Evolutionary conservation across 2,329 filamentous ascomycete genomes (phyloP).

Genomic region (Grosmannia penicillata): DNA sequence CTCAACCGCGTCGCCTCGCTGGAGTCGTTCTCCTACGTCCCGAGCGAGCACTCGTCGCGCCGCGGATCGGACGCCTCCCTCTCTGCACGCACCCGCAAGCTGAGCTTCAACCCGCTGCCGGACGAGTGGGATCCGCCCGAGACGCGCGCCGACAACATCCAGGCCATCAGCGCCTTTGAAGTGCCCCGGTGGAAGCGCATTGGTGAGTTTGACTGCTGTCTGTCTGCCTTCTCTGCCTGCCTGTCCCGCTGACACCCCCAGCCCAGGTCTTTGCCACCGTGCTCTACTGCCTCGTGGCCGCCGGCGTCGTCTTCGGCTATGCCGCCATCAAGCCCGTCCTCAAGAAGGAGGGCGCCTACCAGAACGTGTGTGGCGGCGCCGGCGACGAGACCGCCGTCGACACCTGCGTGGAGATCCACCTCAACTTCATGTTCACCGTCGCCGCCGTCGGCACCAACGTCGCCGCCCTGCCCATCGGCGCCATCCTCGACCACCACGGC

Average conservation of each 20-base stretch:
- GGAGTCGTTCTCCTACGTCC: constrained; percentile 32
- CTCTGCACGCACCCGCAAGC: constrained; percentile 30
- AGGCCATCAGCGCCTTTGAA: constrained; percentile 36
- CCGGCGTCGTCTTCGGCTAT: constrained; percentile 73
- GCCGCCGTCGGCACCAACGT: constrained; percentile 83
- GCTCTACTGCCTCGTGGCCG: constrained; percentile 38
- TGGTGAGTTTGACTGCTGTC: constrained; percentile 17
- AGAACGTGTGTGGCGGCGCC: constrained; percentile 36
- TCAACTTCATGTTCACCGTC: constrained; percentile 88
- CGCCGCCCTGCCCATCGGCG: constrained; percentile 70
- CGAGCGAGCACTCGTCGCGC: constrained; percentile 22
- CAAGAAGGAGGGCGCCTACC: constrained; percentile 58
- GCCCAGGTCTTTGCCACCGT: constrained; percentile 24
- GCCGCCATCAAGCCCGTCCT: constrained; percentile 73
- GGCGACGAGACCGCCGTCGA: constrained; percentile 19
- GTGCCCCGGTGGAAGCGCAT: constrained; percentile 39
- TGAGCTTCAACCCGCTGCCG: constrained; percentile 40
- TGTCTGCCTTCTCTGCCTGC: no score
- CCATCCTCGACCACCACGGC: constrained; percentile 69
- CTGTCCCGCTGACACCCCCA: constrained; percentile 7
- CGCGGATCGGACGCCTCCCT: constrained; percentile 30
- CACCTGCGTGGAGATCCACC: constrained; percentile 40
- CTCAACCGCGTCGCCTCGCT: constrained; percentile 36
- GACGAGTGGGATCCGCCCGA: constrained; percentile 32
- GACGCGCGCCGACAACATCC: constrained; percentile 24